Evolutionary conservation across 2,329 filamentous ascomycete genomes (phyloP), one percentile per base, ranked within the genome.

Genomic region (Aureobasidium sp.): DNA sequence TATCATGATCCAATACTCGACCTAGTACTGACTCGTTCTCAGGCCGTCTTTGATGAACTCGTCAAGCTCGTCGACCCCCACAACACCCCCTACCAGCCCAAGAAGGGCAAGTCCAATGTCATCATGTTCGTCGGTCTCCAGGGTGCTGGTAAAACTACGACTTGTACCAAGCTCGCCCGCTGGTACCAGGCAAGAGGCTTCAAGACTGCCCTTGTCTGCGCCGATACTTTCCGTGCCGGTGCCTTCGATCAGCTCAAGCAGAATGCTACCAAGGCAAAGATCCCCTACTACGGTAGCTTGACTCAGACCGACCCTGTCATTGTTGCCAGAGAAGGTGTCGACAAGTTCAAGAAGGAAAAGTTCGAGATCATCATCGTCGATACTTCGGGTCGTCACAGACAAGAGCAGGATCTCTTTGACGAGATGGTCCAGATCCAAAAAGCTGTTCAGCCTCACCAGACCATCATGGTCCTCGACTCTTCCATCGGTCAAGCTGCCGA

Each of bases 51-150:
- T 75, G 93, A 99, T 73, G 91, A 97, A 75, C 86, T 99, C 58
- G 93, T 97, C 68, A 88, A 91, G 71, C 87, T 99, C 56, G 94
- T 99, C 68, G 91, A 99, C 71, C 94, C 94, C 29, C 93, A 97
- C 76, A 88, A 90, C 70, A 92, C 96, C 67, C 88, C 93, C 0
- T 99, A 96, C 82, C 94, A 95, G 75, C 92, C 93, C 25, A 96
- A 95, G 79, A 99, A 97, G 78, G 91, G 92, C 67, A 94, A 91
- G 74, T 82, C 88, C 66, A 99, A 97, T 75, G 90, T 99, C 72
- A 97, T 99, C 76, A 99, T 99, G 94, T 97, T 99, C 74, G 94
- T 99, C 65, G 94, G 94, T 78, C 82, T 99, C 53, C 94, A 99
- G 77, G 94, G 94, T 80, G 91, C 93, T 5, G 94, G 94, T 75